These are phyloP conservation scores for Hippophae rhamnoides DNA, from an alignment of 306 rosid genomes.

Conservation along the genomic window DNA sequence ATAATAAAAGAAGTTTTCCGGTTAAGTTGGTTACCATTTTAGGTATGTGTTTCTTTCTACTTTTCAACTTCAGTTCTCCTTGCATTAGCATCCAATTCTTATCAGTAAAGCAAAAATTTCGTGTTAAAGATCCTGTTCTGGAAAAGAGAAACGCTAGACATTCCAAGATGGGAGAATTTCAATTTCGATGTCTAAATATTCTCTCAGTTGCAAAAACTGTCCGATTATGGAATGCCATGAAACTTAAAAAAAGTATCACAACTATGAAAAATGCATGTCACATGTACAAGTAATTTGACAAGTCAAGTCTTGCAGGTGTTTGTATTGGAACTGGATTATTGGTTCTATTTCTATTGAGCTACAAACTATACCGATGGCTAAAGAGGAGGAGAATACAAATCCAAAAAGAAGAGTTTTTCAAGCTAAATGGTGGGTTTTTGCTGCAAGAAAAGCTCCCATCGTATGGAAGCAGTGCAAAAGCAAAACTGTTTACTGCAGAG, in stretches of 20 bases:
- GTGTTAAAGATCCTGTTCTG: too few species aligned
- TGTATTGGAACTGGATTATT: constrained; percentile 26
- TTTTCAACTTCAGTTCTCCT: too few species aligned
- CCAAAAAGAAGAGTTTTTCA: constrained; percentile 29
- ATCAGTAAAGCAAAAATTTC: too few species aligned
- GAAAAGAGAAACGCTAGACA: too few species aligned
- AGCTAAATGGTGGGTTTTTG: constrained; percentile 43
- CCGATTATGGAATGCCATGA: too few species aligned
- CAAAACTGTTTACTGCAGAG: constrained; percentile 30
- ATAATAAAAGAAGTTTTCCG: constrained; percentile 7
- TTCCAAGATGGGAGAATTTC: too few species aligned
- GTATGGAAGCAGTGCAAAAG: constrained; percentile 18
- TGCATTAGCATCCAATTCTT: too few species aligned
- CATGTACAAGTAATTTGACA: too few species aligned
- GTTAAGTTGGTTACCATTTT: constrained; percentile 5
- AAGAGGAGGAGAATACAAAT: constrained; percentile 10
- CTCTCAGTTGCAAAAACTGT: too few species aligned
- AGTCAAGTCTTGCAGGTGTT: constrained; percentile 21
- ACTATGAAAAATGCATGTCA: too few species aligned
- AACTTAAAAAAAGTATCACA: too few species aligned
- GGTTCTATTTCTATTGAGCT: constrained; percentile 25
- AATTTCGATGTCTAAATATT: too few species aligned
- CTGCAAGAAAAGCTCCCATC: constrained; percentile 28
- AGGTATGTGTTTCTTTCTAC: not conserved
- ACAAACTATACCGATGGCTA: constrained; percentile 16